Conservation (phyloP, 192 early-diverging fungal genomes). For the Rhizoclosmatium globosum region DNA sequence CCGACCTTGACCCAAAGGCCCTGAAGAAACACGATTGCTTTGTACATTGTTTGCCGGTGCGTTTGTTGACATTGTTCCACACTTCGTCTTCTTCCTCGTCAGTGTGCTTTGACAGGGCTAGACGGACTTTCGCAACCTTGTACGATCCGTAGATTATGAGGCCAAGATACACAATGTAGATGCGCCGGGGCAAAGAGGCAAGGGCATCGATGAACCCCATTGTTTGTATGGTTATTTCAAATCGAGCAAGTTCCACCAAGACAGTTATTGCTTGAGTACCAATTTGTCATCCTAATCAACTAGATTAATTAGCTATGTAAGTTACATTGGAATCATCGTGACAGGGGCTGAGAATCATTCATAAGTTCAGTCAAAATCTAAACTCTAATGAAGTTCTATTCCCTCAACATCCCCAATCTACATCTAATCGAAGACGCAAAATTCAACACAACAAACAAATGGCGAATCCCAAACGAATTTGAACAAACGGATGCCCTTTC, state of each 20-base stretch:
- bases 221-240: background rate
- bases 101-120: background rate
- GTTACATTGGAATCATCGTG: too few species aligned
- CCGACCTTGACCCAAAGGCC: conserved; percentile 44
- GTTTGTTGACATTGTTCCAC: background rate
- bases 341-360: too few species aligned
- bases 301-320: too few species aligned
- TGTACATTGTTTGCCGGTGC: conserved; percentile 25
- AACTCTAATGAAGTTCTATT: background rate
- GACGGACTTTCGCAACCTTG: conserved; percentile 15
- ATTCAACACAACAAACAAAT: background rate
- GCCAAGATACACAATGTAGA: conserved; percentile 15
- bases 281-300: too few species aligned
- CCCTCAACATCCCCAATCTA: conserved; percentile 54
- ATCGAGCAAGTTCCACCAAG: background rate
- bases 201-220: background rate
- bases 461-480: conserved; percentile 20
- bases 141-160: conserved; percentile 15
- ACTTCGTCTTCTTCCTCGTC: background rate
- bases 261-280: too few species aligned
- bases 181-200: conserved; percentile 6
- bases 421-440: conserved; percentile 44
- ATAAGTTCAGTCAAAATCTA: too few species aligned
- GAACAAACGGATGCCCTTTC: conserved; percentile 36
- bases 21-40: conserved; percentile 35